phyloP scores from a whole-genome alignment of 2,329 filamentous ascomycete species.

The Fusarium sp. region DNA sequence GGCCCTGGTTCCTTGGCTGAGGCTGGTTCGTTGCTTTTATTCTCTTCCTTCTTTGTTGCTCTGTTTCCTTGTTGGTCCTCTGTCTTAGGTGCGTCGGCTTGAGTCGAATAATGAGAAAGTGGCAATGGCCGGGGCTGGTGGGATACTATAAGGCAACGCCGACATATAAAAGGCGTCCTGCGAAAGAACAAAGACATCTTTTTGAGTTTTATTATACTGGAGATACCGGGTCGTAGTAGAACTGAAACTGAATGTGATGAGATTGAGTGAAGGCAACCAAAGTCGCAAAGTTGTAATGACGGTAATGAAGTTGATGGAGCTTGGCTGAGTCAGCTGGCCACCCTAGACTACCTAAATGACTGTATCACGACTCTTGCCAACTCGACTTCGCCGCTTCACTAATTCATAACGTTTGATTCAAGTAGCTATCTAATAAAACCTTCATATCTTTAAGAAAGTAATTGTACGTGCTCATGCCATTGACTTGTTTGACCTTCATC shows the following conservation, averaged over 20 bases:
- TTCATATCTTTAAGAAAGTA: conserved; percentile 15
- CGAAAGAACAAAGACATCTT: conserved; percentile 19
- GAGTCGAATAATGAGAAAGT: conserved; percentile 38
- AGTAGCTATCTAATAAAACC: conserved; percentile 11
- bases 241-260: not conserved
- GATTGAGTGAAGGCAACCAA: not conserved
- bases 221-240: not conserved
- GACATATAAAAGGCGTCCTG: conserved; percentile 33
- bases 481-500: conserved; percentile 8
- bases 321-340: conserved; percentile 37
- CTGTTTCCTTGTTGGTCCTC: conserved; percentile 12
- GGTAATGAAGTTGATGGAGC: conserved; percentile 22
- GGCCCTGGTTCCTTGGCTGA: conserved; percentile 54
- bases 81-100: conserved; percentile 17
- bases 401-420: not conserved
- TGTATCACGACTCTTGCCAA: not conserved
- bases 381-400: conserved; percentile 9
- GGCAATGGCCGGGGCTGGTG: conserved; percentile 8
- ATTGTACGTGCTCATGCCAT: conserved; percentile 8
- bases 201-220: not conserved
- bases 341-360: not conserved
- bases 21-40: not conserved
- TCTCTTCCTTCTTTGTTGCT: not conserved
- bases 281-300: conserved; percentile 20
- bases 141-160: conserved; percentile 37